Conservation (phyloP, 2,329 filamentous ascomycete genomes). For the Fusarium nisikadoi region DNA sequence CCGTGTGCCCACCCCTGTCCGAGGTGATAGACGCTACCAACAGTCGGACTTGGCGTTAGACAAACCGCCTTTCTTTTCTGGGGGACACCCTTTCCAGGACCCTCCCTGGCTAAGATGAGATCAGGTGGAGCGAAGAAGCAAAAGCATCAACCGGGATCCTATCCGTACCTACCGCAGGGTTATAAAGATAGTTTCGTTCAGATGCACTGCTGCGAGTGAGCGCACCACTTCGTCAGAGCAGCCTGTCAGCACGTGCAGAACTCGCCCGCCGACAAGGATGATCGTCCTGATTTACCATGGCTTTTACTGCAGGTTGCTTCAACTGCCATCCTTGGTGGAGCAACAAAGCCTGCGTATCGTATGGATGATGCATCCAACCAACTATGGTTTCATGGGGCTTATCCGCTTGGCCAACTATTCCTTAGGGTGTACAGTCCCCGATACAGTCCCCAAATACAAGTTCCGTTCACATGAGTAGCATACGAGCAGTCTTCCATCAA, state of each 20-base stretch:
- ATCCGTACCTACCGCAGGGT: slow-evolving; percentile 43
- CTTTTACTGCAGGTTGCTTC: slow-evolving; percentile 30
- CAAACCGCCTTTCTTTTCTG: slow-evolving; percentile 25
- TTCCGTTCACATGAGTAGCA: not conserved
- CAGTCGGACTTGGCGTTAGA: slow-evolving; percentile 41
- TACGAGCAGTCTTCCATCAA: not conserved
- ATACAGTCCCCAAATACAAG: not conserved
- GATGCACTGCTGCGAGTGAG: slow-evolving; percentile 8
- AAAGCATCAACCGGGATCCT: slow-evolving; percentile 46
- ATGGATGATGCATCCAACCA: slow-evolving; percentile 33
- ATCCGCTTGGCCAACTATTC: slow-evolving; percentile 1
- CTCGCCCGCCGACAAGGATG: slow-evolving; percentile 27
- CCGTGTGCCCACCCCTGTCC: slow-evolving; percentile 50
- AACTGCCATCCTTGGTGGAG: slow-evolving; percentile 21
- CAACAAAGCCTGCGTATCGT: slow-evolving; percentile 15
- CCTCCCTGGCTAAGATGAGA: slow-evolving; percentile 28
- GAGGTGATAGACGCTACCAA: slow-evolving; percentile 41
- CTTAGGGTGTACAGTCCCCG: not conserved
- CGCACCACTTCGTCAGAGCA: slow-evolving; percentile 13
- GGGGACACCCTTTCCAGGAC: slow-evolving; percentile 23
- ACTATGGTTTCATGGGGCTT: slow-evolving; percentile 7
- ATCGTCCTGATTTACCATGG: slow-evolving; percentile 35
- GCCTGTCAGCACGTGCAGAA: slow-evolving; percentile 30
- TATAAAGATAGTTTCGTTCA: slow-evolving; percentile 33
- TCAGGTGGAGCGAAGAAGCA: slow-evolving; percentile 44